phyloP scores from a whole-genome alignment of 305 asterid species.

The Caryopteris hybrid region DNA sequence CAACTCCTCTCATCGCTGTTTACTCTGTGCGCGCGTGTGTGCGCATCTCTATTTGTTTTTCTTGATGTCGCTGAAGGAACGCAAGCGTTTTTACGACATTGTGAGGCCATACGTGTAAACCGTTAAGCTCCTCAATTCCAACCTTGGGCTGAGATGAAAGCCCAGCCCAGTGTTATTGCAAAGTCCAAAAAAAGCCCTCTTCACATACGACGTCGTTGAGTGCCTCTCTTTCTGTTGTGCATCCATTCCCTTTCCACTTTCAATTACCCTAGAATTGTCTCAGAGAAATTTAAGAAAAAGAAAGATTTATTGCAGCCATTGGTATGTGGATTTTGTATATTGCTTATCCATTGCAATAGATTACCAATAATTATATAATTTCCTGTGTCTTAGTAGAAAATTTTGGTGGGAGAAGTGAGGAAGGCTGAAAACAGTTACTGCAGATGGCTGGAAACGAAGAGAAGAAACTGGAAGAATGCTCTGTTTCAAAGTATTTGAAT shows the following conservation, averaged over 20 bases:
- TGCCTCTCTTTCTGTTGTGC: not conserved
- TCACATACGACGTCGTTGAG: not conserved
- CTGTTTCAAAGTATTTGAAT: conserved; percentile 44
- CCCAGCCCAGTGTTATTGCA: not conserved
- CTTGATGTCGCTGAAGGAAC: not conserved
- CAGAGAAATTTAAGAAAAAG: not conserved
- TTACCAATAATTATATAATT: not conserved
- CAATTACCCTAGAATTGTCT: not conserved
- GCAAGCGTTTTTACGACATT: not conserved
- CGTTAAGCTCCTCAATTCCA: no score
- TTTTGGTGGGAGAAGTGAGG: not conserved
- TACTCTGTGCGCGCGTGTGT: not conserved
- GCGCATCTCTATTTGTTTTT: not conserved
- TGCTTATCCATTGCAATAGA: not conserved
- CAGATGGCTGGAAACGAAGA: conserved; percentile 40
- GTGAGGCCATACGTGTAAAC: no score
- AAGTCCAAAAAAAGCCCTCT: not conserved
- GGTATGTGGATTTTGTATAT: not conserved
- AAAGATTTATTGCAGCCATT: not conserved
- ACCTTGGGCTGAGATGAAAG: not conserved
- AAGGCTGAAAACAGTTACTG: not conserved
- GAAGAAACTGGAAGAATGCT: conserved; percentile 56
- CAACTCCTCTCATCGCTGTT: conserved; percentile 67
- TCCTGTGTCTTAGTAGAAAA: not conserved
- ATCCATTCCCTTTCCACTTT: not conserved